Evolutionary conservation across 257 asterid species (phyloP), one percentile per base, ranked within the genome.

Genomic region (Capsicum chinense): DNA sequence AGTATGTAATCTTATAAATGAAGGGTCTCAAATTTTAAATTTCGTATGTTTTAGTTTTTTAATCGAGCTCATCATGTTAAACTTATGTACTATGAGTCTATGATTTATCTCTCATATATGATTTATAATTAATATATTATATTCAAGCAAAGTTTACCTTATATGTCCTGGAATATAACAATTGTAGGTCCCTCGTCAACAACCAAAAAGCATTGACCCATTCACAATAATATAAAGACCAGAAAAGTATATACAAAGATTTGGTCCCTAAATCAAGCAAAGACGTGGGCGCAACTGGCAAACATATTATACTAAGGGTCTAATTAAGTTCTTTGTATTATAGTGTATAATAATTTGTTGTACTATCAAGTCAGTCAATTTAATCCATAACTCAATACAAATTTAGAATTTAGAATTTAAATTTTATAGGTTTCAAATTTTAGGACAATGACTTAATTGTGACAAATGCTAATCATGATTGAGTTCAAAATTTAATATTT

Each of bases 231-330:
- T 33, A 66, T 50, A 50, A 76, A 33, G 50, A 76, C 64, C 19
- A 74, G 9, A 74, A 12, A 6, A 12, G 21, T 74, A 8, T 35
- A 9, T 26, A 52, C 0, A 5, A 78, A 78, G 48, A 54, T 78
- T 54, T n/a, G 50, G 64, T 54, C 50, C 50, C 50, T 7, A 26
- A 52, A 78, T 52, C 50, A 78, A 26, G 81, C 81, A 78, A 54
- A 54, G 64, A 26, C 81, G 81, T 26, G 81, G 64, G 9, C 54
- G 50, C 64, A 78, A 52, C n/a, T 76, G 19, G 58, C 63, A 54
- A 26, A 7, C 26, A 76, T 19, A 47, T 73, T 47, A 47, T 73
- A 73, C 5, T 47, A 69, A 42, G 35, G 6, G 21, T n/a, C n/a
- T 60, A n/a, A 63, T 63, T 9, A 63, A 26, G 3, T 63, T 26